These are phyloP conservation scores for Plasmodium falciparum DNA, from an alignment of 169 alveolate genomes.

Conservation along the genomic window DNA sequence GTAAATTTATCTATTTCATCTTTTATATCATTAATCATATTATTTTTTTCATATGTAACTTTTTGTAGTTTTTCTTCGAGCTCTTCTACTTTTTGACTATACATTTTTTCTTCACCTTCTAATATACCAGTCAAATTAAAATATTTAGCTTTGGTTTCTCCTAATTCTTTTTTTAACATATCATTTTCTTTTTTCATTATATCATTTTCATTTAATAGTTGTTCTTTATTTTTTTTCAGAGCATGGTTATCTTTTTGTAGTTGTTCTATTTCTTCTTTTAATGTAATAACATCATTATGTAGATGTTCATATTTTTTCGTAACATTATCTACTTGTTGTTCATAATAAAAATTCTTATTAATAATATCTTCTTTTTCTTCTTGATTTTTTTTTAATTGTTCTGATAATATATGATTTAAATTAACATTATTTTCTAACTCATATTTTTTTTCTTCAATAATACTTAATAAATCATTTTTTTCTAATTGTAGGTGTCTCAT, in stretches of 20 bases:
- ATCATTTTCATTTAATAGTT: too few relatives aligned
- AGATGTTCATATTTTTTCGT: slow-evolving; percentile 15
- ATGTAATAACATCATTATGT: slow-evolving; percentile 6
- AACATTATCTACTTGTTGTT: slow-evolving; percentile 23
- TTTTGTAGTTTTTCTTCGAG: slow-evolving; percentile 38
- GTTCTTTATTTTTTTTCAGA: not conserved
- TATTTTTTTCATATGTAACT: slow-evolving; percentile 45
- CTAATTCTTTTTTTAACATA: slow-evolving; percentile 33
- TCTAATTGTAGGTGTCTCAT: slow-evolving; percentile 65
- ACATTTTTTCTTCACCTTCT: slow-evolving; percentile 74
- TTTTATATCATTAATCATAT: slow-evolving; percentile 30
- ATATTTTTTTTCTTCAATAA: slow-evolving; percentile 51
- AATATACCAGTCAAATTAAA: slow-evolving; percentile 64
- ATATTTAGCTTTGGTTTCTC: slow-evolving; percentile 70
- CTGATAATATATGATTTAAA: slow-evolving; percentile 42
- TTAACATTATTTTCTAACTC: slow-evolving; percentile 46
- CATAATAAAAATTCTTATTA: slow-evolving; percentile 11
- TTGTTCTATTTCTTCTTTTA: slow-evolving; percentile 24
- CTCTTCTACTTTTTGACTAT: slow-evolving; percentile 39
- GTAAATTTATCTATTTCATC: slow-evolving; percentile 44
- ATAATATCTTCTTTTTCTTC: slow-evolving; percentile 39
- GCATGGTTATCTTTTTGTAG: slow-evolving; percentile 7
- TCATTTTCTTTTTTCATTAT: slow-evolving; percentile 24
- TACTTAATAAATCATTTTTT: slow-evolving; percentile 36
- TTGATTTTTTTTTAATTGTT: slow-evolving; percentile 33